A percentile compares a stretch with the other conserved stretches of the same genome.
These are phyloP conservation scores for Saturnispora bothae DNA, from an alignment of 805 yeast genomes.

Conservation along the genomic window DNA sequence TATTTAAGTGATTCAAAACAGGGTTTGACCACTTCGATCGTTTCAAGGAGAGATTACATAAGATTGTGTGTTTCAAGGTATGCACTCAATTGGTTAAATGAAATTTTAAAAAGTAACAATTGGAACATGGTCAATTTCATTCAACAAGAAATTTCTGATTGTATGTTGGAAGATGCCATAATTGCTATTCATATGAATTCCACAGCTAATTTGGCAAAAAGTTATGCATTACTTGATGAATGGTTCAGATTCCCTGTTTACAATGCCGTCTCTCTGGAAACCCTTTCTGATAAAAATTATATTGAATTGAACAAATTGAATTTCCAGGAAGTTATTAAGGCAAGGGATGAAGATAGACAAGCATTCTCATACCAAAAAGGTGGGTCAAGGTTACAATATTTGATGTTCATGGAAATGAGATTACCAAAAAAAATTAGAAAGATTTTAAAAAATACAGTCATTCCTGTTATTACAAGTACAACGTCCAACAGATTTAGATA, in stretches of 20 bases:
- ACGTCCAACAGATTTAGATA: slow-evolving; percentile 36
- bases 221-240: slow-evolving; percentile 20
- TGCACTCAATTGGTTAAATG: slow-evolving; percentile 42
- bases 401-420: slow-evolving; percentile 51
- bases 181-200: slow-evolving; percentile 5
- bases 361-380: slow-evolving; percentile 3
- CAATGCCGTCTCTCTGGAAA: slow-evolving; percentile 14
- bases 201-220: neutral
- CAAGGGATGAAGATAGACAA: neutral
- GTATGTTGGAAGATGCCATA: slow-evolving; percentile 30
- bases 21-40: slow-evolving; percentile 48
- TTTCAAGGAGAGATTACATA: slow-evolving; percentile 38
- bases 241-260: slow-evolving; percentile 28
- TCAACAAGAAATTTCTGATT: slow-evolving; percentile 34
- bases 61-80: slow-evolving; percentile 37
- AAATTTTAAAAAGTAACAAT: slow-evolving; percentile 30
- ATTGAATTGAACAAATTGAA: slow-evolving; percentile 2
- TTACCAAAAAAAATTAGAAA: slow-evolving; percentile 43
- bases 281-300: neutral
- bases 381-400: slow-evolving; percentile 37
- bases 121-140: slow-evolving; percentile 28
- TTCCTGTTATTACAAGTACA: slow-evolving; percentile 49
- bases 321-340: slow-evolving; percentile 1
- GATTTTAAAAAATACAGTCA: slow-evolving; percentile 35
- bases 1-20: slow-evolving; percentile 14